Conservation (phyloP, 176 grass and related monocot species). For the Eleusine indica region DNA sequence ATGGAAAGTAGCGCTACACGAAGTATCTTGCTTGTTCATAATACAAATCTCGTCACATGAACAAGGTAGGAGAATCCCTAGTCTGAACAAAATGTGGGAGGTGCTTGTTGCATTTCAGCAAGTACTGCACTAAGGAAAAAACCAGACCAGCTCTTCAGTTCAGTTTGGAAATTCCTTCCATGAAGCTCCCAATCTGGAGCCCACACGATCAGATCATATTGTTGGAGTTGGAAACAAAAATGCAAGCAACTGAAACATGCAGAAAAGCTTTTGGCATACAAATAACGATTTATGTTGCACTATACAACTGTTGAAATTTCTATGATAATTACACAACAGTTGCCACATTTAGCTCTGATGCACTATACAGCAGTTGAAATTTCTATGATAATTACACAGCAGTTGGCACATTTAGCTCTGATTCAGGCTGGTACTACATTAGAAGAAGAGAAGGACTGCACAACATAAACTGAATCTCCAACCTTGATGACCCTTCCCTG, state of each 20-base stretch:
- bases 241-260: background rate
- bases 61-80: too few relatives aligned
- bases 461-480: slow-evolving; percentile 66
- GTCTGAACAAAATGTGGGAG: too few relatives aligned
- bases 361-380: background rate
- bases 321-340: background rate
- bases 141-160: background rate
- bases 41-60: too few relatives aligned
- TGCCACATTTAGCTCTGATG: background rate
- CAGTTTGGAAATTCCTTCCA: background rate
- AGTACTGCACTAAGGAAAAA: background rate
- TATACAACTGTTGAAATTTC: background rate
- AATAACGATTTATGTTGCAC: background rate
- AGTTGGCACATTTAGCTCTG: background rate
- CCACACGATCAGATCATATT: background rate
- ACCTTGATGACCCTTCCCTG: slow-evolving; percentile 59
- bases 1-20: background rate
- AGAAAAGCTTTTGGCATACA: background rate
- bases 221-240: background rate
- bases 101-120: too few relatives aligned
- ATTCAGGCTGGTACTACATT: slow-evolving; percentile 57
- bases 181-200: background rate
- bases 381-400: background rate
- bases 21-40: background rate
- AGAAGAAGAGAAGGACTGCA: slow-evolving; percentile 47